phyloP scores from a whole-genome alignment of 352 stramenopile species.

The Globisporangium orthogonon region DNA sequence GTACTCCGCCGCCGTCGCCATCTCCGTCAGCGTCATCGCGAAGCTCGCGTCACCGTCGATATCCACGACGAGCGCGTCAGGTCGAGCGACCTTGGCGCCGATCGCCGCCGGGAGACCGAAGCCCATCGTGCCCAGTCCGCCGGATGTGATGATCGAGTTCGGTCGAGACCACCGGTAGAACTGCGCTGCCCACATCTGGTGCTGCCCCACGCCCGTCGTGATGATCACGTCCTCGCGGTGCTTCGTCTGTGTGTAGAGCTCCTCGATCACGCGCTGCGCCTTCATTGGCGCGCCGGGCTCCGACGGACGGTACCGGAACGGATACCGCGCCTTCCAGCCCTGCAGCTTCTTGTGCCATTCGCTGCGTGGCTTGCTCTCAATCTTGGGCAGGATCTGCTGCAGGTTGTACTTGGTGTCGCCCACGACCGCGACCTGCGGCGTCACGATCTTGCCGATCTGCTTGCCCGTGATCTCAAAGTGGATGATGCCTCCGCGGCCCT shows the following conservation, averaged over 20 bases:
- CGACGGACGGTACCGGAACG: conserved; percentile 87
- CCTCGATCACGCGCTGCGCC: conserved; percentile 91
- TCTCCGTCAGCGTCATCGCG: conserved; percentile 96
- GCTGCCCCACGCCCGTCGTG: conserved; percentile 93
- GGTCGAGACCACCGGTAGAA: conserved; percentile 94
- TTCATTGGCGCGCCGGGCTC: conserved; percentile 81
- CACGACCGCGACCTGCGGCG: conserved; percentile 64
- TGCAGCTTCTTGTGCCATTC: conserved; percentile 92
- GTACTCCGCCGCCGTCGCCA: conserved; percentile 93
- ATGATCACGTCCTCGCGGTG: conserved; percentile 88
- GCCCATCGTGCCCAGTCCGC: conserved; percentile 94
- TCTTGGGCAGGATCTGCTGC: conserved; percentile 79
- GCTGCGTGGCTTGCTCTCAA: conserved; percentile 74
- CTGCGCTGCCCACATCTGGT: conserved; percentile 96
- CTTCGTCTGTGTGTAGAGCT: conserved; percentile 93
- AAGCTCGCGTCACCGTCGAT: conserved; percentile 95
- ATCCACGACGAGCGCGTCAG: conserved; percentile 80
- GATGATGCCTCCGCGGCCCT: conserved; percentile 92
- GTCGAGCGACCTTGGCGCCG: conserved; percentile 91
- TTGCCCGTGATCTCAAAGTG: conserved; percentile 93
- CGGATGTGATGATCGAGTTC: conserved; percentile 91
- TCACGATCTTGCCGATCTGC: conserved; percentile 85
- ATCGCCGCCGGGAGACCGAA: conserved; percentile 92
- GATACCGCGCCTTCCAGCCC: conserved; percentile 89
- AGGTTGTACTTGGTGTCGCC: conserved; percentile 91